Evolutionary conservation across 75 land plant species (phyloP).

Genomic region (Cupressus sempervirens): DNA sequence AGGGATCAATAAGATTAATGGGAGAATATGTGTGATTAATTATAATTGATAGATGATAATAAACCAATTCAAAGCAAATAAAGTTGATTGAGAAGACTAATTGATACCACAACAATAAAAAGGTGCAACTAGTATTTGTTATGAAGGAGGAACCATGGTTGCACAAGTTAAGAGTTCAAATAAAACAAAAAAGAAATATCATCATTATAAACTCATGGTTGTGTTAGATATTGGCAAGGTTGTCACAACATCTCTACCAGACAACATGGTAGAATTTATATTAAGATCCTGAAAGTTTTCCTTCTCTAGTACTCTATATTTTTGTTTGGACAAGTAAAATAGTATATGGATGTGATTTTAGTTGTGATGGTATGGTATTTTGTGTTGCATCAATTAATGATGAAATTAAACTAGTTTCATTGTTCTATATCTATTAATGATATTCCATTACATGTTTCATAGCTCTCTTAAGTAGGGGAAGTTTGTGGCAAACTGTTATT

Average conservation of each 20-base stretch:
- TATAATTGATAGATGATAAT: too few relatives aligned
- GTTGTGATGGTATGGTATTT: not conserved
- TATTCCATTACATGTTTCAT: not conserved
- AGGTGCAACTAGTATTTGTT: too few relatives aligned
- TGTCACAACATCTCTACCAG: conserved; percentile 89
- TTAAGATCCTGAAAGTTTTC: not conserved
- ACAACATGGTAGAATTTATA: conserved; percentile 67
- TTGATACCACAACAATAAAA: too few relatives aligned
- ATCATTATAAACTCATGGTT: conserved; percentile 85
- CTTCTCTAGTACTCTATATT: not conserved
- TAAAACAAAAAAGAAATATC: too few relatives aligned
- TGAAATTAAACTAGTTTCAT: not conserved
- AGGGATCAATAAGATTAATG: too few relatives aligned
- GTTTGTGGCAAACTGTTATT: not conserved
- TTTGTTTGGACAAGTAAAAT: not conserved
- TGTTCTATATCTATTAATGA: not conserved
- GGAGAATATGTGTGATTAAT: too few relatives aligned
- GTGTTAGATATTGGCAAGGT: conserved; percentile 90
- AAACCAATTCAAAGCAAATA: too few relatives aligned
- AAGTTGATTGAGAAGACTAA: too few relatives aligned
- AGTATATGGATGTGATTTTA: not conserved
- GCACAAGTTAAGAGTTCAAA: too few relatives aligned
- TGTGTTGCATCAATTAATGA: not conserved
- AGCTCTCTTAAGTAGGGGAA: not conserved
- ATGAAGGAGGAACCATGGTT: too few relatives aligned